Base-by-base conservation (phyloP, 139 green algal genomes). In the Chlorella sp. region DNA sequence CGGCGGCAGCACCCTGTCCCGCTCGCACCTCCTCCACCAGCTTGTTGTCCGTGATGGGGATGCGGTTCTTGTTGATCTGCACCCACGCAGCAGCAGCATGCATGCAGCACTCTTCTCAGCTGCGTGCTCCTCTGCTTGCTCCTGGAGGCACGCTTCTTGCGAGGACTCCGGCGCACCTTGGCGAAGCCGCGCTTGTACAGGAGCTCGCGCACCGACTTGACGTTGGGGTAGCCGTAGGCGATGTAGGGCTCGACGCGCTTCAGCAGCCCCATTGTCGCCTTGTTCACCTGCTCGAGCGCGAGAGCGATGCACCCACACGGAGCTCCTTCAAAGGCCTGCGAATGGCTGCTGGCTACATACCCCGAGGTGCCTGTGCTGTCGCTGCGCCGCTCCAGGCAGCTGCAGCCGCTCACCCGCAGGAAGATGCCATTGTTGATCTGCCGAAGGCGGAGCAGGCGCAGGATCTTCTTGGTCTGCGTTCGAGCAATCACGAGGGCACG, bases 351-450 rank as follows among this genome's bases (percentile, higher is more conserved):
- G n/a, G n/a, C n/a, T n/a, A n/a, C n/a, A n/a, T n/a, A n/a, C n/a
- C n/a, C n/a, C n/a, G n/a, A n/a, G n/a, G n/a, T n/a, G n/a, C n/a
- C n/a, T n/a, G n/a, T n/a, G n/a, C n/a, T n/a, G n/a, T n/a, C n/a
- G n/a, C n/a, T n/a, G n/a, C n/a, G n/a, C n/a, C n/a, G n/a, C n/a
- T n/a, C n/a, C n/a, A n/a, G n/a, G n/a, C n/a, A n/a, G n/a, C n/a
- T n/a, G n/a, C n/a, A n/a, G n/a, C 10, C 17, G 42, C 42, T 55
- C 62, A 95, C 91, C 88, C 85, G 87, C 65, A 99, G 78, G 88
- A 99, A 99, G 31, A 98, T 91, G 67, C 88, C 96, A 78, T 95
- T 98, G 93, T 98, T 93, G 81, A 98, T 97, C 89, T 98, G 95
- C 32, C 91, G 85, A 78, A 99, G 88, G 49, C 95, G 88, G 73